A percentile compares a stretch with the other conserved stretches of the same genome.
phyloP scores from a whole-genome alignment of 176 grass and related monocot genomes.

The Oryza glaberrima region DNA sequence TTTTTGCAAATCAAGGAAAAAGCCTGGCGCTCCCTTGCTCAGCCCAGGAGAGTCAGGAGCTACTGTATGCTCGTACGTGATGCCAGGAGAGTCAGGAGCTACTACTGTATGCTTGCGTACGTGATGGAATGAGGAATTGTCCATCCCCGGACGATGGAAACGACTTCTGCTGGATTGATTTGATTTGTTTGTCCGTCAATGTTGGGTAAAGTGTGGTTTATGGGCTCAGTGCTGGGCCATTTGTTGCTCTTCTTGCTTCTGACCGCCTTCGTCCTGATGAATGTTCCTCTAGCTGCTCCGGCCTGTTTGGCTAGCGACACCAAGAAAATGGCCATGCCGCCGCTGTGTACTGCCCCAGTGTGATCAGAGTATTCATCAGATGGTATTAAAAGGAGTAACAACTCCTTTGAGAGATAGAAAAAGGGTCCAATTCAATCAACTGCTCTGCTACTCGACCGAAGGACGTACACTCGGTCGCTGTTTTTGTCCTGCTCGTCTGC shows the following conservation, averaged over 20 bases:
- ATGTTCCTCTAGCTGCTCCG: not conserved
- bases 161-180: not conserved
- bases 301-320: slow-evolving; percentile 25
- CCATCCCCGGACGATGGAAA: not conserved
- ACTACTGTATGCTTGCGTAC: slow-evolving; percentile 20
- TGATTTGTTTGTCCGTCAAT: not conserved
- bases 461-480: not conserved
- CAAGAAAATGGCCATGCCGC: slow-evolving; percentile 30
- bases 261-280: slow-evolving; percentile 9
- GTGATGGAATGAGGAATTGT: slow-evolving; percentile 3
- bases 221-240: slow-evolving; percentile 35
- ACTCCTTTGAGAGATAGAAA: not conserved
- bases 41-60: not conserved
- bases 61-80: slow-evolving; percentile 9
- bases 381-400: not conserved
- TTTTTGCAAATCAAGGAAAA: slow-evolving; percentile 1
- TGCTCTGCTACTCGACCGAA: not conserved
- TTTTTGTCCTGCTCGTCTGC: not conserved
- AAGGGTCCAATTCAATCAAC: not conserved
- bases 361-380: not conserved
- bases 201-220: slow-evolving; percentile 21
- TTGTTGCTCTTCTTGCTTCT: slow-evolving; percentile 17
- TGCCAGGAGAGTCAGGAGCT: not conserved
- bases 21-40: not conserved
- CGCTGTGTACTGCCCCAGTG: not conserved